Base-by-base conservation (phyloP, 139 green algal genomes). In the Bryopsis sp. region DNA sequence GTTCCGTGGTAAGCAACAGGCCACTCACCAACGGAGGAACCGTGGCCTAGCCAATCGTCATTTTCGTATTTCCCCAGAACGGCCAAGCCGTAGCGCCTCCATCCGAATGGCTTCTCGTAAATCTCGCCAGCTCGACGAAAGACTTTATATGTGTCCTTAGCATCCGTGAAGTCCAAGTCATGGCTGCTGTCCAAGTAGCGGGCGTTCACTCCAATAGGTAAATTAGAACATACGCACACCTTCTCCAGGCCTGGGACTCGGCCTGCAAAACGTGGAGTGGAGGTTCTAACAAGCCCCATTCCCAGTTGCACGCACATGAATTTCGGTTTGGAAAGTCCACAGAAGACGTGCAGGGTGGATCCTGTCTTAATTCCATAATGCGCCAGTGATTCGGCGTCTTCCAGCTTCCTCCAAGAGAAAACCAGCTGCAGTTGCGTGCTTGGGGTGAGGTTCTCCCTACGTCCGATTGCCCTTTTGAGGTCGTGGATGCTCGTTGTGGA, bases 1-100 rank as follows among this genome's bases (percentile, higher is more conserved):
- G 54, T 63, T n/a, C 54, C 54, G n/a, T 63, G 54, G n/a, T 63
- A 63, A 7, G n/a, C 54, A 29, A 63, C 54, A 34, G 54, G 54
- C 54, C 54, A 63, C 54, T 63, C n/a, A 33, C 54, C 54, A 54
- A 19, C 43, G 43, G 43, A 11, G 7, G 7, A 33, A 15, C 54
- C n/a, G 7, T 19, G 7, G n/a, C 7, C n/a, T 19, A 63, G n/a
- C 54, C 54, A 63, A 36, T 29, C 26, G 7, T 29, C 26, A 34
- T 63, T 34, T 15, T 7, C 7, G 26, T 35, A 63, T 19, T 29
- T n/a, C 7, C n/a, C 54, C 7, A 11, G 7, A 29, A 63, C 54
- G 15, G 15, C n/a, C 54, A 63, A 19, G 7, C 11, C 54, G 54
- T 35, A 19, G 19, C 54, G 15, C 54, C 54, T 29, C 54, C 54